Evolutionary conservation across 1,284 basidiomycete species (phyloP), one percentile per base, ranked within the genome.

Genomic region (Pisolithus thermaeus): DNA sequence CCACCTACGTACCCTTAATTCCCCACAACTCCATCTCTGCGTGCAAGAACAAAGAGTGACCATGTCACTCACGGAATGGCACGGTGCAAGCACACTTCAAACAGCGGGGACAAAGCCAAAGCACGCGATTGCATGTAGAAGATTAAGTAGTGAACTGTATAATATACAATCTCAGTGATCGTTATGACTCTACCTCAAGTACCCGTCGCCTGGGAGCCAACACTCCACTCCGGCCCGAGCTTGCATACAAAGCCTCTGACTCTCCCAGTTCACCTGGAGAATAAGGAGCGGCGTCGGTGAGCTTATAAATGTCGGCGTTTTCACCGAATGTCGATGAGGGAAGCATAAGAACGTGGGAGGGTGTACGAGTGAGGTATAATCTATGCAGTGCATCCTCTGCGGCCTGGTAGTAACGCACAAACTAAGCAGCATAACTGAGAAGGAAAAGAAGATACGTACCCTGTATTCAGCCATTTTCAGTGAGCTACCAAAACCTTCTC

Each of bases 401-500:
- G 20, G 91, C 90, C 86, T 90, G 58, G 35, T 46, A 28, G 36
- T 48, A 49, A 27, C 14, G 12, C 12, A 14, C 14, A 14, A 35
- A 25, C 23, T 41, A 20, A 35, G 32, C 14, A 20, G 52, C 53
- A 45, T 25, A 5, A 8, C 27, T 35, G 38, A 30, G 20, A 16
- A 43, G 23, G 14, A 14, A 45, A 45, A 35, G 23, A 16, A 27
- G 18, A 6, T 9, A 9, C 11, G 11, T 30, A 30, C 28, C 28
- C 28, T 77, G 71, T 84, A 97, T 70, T 98, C 92, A 16, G 94
- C 95, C 96, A 99, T 99, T 65, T 83, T 84, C 52, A 97, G 74
- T 16, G 90, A 93, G 60, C 84, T 90, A 45, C 97, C 97, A 64
- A 93, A 93, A 7, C 94, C 95, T 72, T 99, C 95, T 12, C 96